Conservation (phyloP, 2,329 filamentous ascomycete species). For the Stagonosporopsis tanaceti region DNA sequence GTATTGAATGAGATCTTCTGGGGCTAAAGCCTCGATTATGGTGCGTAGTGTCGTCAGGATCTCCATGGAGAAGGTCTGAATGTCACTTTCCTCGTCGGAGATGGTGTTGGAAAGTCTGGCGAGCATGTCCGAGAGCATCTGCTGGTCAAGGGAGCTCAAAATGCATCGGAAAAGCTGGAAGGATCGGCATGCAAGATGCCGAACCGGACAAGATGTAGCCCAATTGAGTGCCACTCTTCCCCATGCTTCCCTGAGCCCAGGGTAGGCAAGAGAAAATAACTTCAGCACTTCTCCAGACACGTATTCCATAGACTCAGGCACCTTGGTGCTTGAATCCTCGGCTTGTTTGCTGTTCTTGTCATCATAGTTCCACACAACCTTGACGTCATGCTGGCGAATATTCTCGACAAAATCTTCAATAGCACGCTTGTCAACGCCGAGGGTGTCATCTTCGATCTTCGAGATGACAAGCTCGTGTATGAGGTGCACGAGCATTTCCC, state of each 20-base stretch:
- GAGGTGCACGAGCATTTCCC: conserved; percentile 96
- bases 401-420: conserved; percentile 90
- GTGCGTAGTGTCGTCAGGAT: conserved; percentile 93
- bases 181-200: conserved; percentile 93
- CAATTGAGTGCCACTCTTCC: conserved; percentile 88
- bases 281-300: conserved; percentile 82
- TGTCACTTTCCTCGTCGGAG: conserved; percentile 90
- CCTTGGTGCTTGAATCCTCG: conserved; percentile 77
- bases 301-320: conserved; percentile 86
- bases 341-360: conserved; percentile 80
- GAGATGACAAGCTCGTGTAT: conserved; percentile 94
- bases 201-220: conserved; percentile 95
- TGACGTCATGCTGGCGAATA: conserved; percentile 82
- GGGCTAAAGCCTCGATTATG: conserved; percentile 83
- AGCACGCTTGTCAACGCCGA: conserved; percentile 71
- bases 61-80: conserved; percentile 97
- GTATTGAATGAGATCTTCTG: conserved; percentile 82
- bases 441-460: conserved; percentile 72
- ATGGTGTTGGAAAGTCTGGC: conserved; percentile 95
- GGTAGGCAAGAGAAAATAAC: conserved; percentile 85
- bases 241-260: conserved; percentile 90
- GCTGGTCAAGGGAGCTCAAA: conserved; percentile 85
- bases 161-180: conserved; percentile 98
- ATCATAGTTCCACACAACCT: conserved; percentile 93
- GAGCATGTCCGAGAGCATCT: conserved; percentile 97